These are phyloP conservation scores for Mycena polygramma DNA, from an alignment of 768 basidiomycete species.

Conservation along the genomic window DNA sequence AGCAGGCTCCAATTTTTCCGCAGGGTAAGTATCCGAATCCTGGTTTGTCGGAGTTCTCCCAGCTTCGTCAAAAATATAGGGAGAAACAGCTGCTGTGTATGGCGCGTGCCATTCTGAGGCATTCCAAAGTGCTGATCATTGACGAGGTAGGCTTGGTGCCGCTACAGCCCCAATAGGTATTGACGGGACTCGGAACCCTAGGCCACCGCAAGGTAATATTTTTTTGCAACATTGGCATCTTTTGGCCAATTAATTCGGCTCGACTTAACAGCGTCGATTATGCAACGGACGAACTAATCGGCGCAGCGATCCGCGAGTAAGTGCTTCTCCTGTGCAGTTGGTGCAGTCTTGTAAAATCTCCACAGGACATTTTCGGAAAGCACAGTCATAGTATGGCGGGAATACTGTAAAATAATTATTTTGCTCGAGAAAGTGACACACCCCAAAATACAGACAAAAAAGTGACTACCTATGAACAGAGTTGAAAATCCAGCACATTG, in stretches of 20 bases:
- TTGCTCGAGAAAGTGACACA: too few relatives aligned
- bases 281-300: slow-evolving; percentile 84
- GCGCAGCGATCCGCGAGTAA: slow-evolving; percentile 85
- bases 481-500: too few relatives aligned
- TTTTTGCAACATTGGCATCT: not conserved
- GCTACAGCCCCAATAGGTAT: too few relatives aligned
- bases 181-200: too few relatives aligned
- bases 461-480: too few relatives aligned
- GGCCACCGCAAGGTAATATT: slow-evolving; percentile 78
- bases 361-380: slow-evolving; percentile 80
- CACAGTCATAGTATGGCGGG: too few relatives aligned
- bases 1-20: slow-evolving; percentile 91
- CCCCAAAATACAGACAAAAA: too few relatives aligned
- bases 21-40: slow-evolving; percentile 63
- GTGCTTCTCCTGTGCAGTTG: too few relatives aligned
- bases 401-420: too few relatives aligned
- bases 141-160: too few relatives aligned
- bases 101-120: slow-evolving; percentile 87
- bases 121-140: slow-evolving; percentile 84
- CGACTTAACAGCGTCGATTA: slow-evolving; percentile 17
- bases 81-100: slow-evolving; percentile 87
- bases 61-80: slow-evolving; percentile 49
- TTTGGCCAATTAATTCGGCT: not conserved
- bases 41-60: not conserved
- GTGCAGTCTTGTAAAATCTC: slow-evolving; percentile 40